Percentiles rank a stretch among this genome's conserved stretches.
Evolutionary conservation across 129 eudicot species (phyloP).

Genomic region (Arctium minus): DNA sequence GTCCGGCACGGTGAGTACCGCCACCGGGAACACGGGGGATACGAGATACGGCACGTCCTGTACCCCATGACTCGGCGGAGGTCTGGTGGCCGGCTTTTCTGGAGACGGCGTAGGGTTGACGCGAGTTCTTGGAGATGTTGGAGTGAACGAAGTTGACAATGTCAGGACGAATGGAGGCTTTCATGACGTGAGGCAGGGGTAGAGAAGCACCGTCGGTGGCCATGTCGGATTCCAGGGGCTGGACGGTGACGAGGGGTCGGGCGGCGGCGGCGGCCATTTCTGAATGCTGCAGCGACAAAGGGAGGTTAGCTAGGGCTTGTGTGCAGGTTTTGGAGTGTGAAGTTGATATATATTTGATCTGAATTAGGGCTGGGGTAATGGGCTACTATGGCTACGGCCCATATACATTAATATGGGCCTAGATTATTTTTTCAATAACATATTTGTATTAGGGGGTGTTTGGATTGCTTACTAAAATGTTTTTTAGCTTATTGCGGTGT

Average conservation of each 20-base stretch:
- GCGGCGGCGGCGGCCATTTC: conserved; percentile 59
- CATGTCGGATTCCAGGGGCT: conserved; percentile 61
- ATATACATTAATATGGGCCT: neutral
- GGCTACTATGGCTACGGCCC: neutral
- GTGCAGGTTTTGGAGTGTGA: neutral
- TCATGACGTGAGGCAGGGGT: conserved; percentile 82
- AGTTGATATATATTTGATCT: neutral
- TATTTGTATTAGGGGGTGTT: too few species aligned
- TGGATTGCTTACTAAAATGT: too few species aligned
- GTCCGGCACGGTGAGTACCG: conserved; percentile 87
- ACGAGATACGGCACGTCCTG: conserved; percentile 92
- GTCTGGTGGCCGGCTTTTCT: conserved; percentile 76
- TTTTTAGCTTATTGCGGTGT: too few species aligned
- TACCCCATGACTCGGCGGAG: conserved; percentile 97
- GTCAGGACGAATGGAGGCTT: conserved; percentile 77
- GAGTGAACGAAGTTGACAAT: conserved; percentile 63
- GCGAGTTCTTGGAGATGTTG: conserved; percentile 65
- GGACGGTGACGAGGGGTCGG: conserved; percentile 70
- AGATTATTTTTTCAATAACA: neutral
- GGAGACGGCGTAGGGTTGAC: conserved; percentile 88
- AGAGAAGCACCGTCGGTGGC: conserved; percentile 55
- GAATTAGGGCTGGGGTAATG: neutral
- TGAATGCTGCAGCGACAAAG: neutral
- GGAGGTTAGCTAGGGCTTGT: conserved; percentile 19
- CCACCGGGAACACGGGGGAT: conserved; percentile 97